phyloP scores from a whole-genome alignment of 805 yeast genomes.

The Candida dajiaensis region DNA sequence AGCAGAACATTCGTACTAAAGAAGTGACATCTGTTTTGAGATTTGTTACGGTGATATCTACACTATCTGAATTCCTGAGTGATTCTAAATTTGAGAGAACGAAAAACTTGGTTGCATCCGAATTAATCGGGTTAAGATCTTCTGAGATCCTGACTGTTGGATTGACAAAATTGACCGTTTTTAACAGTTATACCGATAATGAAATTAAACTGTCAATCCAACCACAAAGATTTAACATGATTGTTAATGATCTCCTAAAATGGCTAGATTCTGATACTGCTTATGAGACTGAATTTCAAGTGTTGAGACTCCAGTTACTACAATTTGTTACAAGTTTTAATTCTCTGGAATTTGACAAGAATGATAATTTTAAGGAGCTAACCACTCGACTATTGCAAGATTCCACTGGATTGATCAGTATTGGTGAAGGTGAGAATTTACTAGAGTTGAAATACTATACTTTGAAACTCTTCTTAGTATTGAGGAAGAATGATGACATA shows the following conservation, averaged over 20 bases:
- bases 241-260: constrained; percentile 42
- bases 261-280: constrained; percentile 63
- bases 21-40: constrained; percentile 20
- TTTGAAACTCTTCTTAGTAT: constrained; percentile 34
- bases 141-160: constrained; percentile 38
- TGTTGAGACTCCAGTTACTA: constrained; percentile 45
- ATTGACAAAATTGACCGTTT: constrained; percentile 39
- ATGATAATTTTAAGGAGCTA: constrained; percentile 33
- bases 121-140: constrained; percentile 48
- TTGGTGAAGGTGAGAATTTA: constrained; percentile 29
- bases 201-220: constrained; percentile 41
- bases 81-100: constrained; percentile 40
- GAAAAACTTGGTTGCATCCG: constrained; percentile 60
- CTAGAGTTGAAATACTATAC: constrained; percentile 42
- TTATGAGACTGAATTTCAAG: constrained; percentile 48
- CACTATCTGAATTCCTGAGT: constrained; percentile 30
- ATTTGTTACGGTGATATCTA: constrained; percentile 29
- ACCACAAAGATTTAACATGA: constrained; percentile 58
- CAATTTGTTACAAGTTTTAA: constrained; percentile 34
- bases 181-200: constrained; percentile 36
- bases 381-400: constrained; percentile 36
- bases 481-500: constrained; percentile 23
- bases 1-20: constrained; percentile 29
- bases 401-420: constrained; percentile 35
- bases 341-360: constrained; percentile 9